Conservation (phyloP, 2,329 filamentous ascomycete species). For the Coniochaeta sp. region DNA sequence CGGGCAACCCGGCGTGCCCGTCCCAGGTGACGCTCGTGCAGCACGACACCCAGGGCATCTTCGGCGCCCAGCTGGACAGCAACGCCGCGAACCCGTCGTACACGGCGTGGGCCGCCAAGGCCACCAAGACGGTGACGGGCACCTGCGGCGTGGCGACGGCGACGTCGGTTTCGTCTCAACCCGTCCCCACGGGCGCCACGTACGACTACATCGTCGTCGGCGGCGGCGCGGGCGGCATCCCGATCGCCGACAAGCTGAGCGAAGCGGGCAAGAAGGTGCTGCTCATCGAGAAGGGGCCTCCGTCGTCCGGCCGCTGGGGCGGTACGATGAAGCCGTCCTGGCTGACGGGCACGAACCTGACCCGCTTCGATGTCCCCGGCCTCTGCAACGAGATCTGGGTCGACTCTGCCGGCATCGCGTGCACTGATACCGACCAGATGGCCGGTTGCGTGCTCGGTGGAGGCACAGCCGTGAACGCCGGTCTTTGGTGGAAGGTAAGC, state of each 20-base stretch:
- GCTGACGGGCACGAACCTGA: constrained; percentile 49
- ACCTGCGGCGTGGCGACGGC: constrained; percentile 16
- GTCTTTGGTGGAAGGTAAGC: constrained; percentile 54
- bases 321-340: constrained; percentile 50
- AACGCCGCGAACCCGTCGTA: constrained; percentile 22
- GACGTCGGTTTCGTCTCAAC: constrained; percentile 20
- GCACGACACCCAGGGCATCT: constrained; percentile 24
- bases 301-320: constrained; percentile 53
- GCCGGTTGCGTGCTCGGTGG: constrained; percentile 59
- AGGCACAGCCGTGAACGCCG: constrained; percentile 54
- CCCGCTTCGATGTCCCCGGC: constrained; percentile 59
- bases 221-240: constrained; percentile 51
- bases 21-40: constrained; percentile 21
- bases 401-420: constrained; percentile 52
- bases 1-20: constrained; percentile 24
- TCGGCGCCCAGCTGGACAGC: constrained; percentile 16
- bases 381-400: constrained; percentile 61
- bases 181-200: constrained; percentile 28
- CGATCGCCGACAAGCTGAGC: constrained; percentile 52
- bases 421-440: constrained; percentile 59
- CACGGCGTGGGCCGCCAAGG: constrained; percentile 20
- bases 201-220: constrained; percentile 58
- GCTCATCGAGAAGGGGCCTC: constrained; percentile 45
- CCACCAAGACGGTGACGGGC: constrained; percentile 20
- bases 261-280: constrained; percentile 53